Conservation (phyloP, 306 rosid species). For the Cucumis cinereus region DNA sequence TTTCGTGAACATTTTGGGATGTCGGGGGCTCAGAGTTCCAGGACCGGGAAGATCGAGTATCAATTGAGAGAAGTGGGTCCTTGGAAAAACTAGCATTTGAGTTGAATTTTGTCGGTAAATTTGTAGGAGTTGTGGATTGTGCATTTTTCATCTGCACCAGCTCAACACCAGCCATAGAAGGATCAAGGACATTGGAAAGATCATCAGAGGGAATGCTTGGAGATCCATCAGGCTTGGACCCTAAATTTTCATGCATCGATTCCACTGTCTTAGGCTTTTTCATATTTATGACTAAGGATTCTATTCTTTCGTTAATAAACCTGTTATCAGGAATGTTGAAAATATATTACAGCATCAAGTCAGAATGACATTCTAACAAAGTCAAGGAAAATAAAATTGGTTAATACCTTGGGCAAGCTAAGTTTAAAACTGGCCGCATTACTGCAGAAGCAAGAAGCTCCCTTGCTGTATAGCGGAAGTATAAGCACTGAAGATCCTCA, state of each 20-base stretch:
- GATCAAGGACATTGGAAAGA: constrained; percentile 53
- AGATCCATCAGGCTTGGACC: constrained; percentile 38
- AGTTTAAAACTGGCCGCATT: constrained; percentile 73
- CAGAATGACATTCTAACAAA: neutral
- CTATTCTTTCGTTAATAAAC: constrained; percentile 90
- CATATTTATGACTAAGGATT: constrained; percentile 54
- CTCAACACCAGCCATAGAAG: constrained; percentile 84
- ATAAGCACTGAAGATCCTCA: constrained; percentile 78
- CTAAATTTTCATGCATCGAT: constrained; percentile 27
- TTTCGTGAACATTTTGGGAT: constrained; percentile 37
- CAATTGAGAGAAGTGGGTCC: constrained; percentile 77
- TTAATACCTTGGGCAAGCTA: constrained; percentile 78
- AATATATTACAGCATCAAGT: constrained; percentile 16
- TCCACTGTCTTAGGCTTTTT: constrained; percentile 42
- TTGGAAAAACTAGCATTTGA: constrained; percentile 33
- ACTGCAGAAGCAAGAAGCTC: constrained; percentile 98
- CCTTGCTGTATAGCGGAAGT: constrained; percentile 68
- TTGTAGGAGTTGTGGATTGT: constrained; percentile 29
- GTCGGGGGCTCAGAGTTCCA: constrained; percentile 50
- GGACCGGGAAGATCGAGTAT: constrained; percentile 58
- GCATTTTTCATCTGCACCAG: constrained; percentile 65
- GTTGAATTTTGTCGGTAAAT: constrained; percentile 20
- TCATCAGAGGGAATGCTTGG: constrained; percentile 40
- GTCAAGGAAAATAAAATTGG: constrained; percentile 13
- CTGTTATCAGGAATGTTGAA: constrained; percentile 35